Base-by-base conservation (phyloP, 2,329 filamentous ascomycete species). In the Aspergillus glaucus region DNA sequence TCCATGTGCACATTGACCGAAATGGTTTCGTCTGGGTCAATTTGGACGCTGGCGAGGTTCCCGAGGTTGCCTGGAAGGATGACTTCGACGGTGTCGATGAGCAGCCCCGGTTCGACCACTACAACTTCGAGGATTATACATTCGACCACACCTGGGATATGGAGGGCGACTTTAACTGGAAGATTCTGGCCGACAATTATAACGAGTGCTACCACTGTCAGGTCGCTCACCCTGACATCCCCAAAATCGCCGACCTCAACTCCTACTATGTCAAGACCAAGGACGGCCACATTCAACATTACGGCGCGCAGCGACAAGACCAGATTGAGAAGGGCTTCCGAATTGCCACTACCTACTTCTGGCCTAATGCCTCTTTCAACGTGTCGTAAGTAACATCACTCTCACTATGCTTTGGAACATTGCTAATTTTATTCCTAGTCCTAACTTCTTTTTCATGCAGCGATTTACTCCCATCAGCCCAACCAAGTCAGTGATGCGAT, bases 181-280 rank as follows among this genome's bases (percentile, higher is more conserved):
- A 82, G 67, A 77, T 78, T 17, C 62, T 81, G 30, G 75, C 76
- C 14, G 81, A 84, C 60, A 84, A 85, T 66, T 84, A 82, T 70
- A 85, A 85, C 61, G 80, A 66, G 45, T 83, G 79, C 61, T 84
- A 83, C 55, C 79, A 82, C 68, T 82, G 79, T 68, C 73, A 75
- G 49, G 77, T 75, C 0, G 74, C 78, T 2, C 79, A 82, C 56
- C 79, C 80, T 1, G 77, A 79, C 46, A 76, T 82, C 22, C 70
- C 76, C 4, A 67, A 68, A 32, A 69, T 82, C 9, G 73, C 78
- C 42, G 75, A 82, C 51, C 72, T 82, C 44, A 71, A 74, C 50
- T 74, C 74, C 3, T 82, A 81, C 63, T 62, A 66, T 41, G 75
- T 79, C 47, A 66, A 76, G 54, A 74, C 73, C 36, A 70, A 72